Percentiles rank a stretch among this genome's conserved stretches.
Evolutionary conservation across 768 basidiomycete species (phyloP).

Genomic region (Suillus occidentalis): DNA sequence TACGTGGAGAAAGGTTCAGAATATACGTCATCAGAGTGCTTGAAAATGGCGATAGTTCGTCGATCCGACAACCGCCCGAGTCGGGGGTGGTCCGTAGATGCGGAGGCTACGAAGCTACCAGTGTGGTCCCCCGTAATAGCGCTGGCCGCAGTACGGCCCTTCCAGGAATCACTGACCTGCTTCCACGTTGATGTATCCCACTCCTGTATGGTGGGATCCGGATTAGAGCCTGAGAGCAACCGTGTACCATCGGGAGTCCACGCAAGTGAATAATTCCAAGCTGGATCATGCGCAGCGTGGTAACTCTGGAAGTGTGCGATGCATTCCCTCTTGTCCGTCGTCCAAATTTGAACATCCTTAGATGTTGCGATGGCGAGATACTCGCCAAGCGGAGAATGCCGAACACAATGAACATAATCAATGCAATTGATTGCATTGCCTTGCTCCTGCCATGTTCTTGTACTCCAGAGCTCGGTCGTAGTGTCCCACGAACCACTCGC

Average conservation of each 20-base stretch:
- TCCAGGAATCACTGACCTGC: not conserved
- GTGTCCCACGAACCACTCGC: not conserved
- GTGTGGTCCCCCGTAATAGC: not conserved
- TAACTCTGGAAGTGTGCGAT: not conserved
- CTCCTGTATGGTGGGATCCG: not conserved
- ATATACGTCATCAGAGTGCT: not conserved
- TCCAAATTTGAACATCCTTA: not conserved
- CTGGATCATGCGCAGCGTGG: not conserved
- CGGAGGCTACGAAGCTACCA: not conserved
- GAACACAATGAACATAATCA: not conserved
- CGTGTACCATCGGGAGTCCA: not conserved
- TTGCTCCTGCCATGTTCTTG: not conserved
- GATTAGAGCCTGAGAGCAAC: not conserved
- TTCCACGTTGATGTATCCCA: not conserved
- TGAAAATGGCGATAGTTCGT: not conserved
- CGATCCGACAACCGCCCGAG: not conserved
- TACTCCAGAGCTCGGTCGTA: not conserved
- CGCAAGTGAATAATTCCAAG: not conserved
- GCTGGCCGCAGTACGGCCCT: not conserved
- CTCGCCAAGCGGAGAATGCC: not conserved
- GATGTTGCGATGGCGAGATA: not conserved
- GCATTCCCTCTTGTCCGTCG: not conserved
- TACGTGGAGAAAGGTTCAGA: not conserved
- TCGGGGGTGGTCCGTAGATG: not conserved
- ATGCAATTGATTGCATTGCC: not conserved